phyloP scores from a whole-genome alignment of 768 basidiomycete species.

The Xanthoconium purpureum region DNA sequence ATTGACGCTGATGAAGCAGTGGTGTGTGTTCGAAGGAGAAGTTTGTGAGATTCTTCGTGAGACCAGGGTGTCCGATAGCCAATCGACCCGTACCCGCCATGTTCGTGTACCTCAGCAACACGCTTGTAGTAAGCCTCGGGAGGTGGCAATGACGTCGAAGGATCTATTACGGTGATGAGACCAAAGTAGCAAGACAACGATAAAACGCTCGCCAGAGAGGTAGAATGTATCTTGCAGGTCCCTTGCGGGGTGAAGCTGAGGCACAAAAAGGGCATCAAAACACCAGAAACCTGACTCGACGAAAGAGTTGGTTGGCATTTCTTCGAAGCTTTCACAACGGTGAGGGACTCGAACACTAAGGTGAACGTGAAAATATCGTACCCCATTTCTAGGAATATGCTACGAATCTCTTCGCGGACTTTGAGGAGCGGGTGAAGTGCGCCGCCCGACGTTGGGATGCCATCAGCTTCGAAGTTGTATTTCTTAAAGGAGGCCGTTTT shows the following conservation, averaged over 20 bases:
- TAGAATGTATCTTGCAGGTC: constrained; percentile 99
- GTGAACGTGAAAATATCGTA: constrained; percentile 35
- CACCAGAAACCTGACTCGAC: constrained; percentile 99
- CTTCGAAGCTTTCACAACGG: constrained; percentile 69
- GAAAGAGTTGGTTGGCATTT: constrained; percentile 96
- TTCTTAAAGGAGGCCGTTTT: constrained; percentile 92
- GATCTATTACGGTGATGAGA: constrained; percentile 52
- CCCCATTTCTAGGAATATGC: constrained; percentile 99
- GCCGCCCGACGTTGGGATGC: constrained; percentile 83
- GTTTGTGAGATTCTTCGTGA: constrained; percentile 84
- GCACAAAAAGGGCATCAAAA: constrained; percentile 97
- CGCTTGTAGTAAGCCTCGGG: constrained; percentile 81
- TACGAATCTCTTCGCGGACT: constrained; percentile 95
- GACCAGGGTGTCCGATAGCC: constrained; percentile 99
- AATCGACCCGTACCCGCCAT: constrained; percentile 85
- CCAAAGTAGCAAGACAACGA: not conserved
- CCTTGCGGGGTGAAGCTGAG: constrained; percentile 97
- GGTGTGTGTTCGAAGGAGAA: constrained; percentile 94
- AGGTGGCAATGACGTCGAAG: constrained; percentile 69
- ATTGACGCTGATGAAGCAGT: constrained; percentile 92
- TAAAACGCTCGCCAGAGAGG: constrained; percentile 65
- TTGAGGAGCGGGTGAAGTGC: constrained; percentile 95
- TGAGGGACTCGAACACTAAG: not conserved
- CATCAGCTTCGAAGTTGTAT: constrained; percentile 98
- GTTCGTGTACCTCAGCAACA: constrained; percentile 79